Evolutionary conservation across 768 basidiomycete genomes (phyloP).

Genomic region (Phlebiopsis flavidoalba): DNA sequence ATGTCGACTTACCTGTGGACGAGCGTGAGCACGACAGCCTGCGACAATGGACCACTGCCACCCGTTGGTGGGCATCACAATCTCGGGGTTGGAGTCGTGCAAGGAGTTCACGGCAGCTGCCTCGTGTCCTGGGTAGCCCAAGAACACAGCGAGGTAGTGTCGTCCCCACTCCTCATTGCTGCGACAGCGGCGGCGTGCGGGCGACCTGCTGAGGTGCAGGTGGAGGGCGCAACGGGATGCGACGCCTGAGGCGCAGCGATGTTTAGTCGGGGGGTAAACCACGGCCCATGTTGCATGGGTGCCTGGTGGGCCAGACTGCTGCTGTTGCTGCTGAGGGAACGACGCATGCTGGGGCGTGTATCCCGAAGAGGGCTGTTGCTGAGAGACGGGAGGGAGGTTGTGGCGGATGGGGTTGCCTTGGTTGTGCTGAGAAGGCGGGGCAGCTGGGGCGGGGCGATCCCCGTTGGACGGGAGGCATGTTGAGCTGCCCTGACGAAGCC

Average conservation of each 20-base stretch:
- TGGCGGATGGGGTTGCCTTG: slow-evolving; percentile 24
- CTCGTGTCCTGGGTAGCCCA: slow-evolving; percentile 69
- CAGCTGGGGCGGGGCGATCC: slow-evolving; percentile 20
- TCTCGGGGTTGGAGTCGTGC: slow-evolving; percentile 70
- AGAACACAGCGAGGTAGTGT: slow-evolving; percentile 73
- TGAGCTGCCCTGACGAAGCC: slow-evolving; percentile 16
- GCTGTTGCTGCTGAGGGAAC: slow-evolving; percentile 20
- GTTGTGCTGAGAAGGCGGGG: slow-evolving; percentile 13
- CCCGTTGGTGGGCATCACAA: slow-evolving; percentile 76
- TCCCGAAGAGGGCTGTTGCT: slow-evolving; percentile 18
- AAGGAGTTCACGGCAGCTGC: slow-evolving; percentile 71
- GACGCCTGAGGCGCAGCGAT: slow-evolving; percentile 83
- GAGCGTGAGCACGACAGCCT: slow-evolving; percentile 79
- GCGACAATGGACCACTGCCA: slow-evolving; percentile 65
- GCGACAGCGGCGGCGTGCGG: slow-evolving; percentile 34
- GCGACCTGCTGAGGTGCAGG: slow-evolving; percentile 38
- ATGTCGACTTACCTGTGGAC: slow-evolving; percentile 64
- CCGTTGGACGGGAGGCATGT: slow-evolving; percentile 14
- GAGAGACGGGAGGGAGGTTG: slow-evolving; percentile 36
- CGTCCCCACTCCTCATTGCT: slow-evolving; percentile 80
- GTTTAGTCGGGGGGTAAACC: slow-evolving; percentile 47
- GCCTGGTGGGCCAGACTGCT: slow-evolving; percentile 18
- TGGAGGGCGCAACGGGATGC: slow-evolving; percentile 68
- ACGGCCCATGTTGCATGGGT: slow-evolving; percentile 31
- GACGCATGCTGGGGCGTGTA: slow-evolving; percentile 14